Percentiles rank a stretch among this genome's conserved stretches.
These are phyloP conservation scores for Talaromyces funiculosus DNA, from an alignment of 2,329 filamentous ascomycete genomes.

Conservation along the genomic window DNA sequence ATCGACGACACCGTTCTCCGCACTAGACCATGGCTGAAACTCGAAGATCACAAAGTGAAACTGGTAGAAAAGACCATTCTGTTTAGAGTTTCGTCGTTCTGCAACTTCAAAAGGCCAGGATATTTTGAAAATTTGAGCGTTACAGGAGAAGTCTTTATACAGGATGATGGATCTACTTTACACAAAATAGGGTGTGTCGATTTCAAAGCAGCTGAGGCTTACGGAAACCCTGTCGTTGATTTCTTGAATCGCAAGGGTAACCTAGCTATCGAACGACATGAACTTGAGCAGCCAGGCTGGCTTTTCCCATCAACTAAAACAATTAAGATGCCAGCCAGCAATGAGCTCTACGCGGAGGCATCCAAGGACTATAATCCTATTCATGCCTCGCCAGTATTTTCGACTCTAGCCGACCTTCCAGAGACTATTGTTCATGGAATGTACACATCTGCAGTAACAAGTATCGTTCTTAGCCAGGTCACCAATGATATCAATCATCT, in stretches of 20 bases:
- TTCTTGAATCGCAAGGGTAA: not conserved
- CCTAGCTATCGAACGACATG: not conserved
- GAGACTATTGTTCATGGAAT: slow-evolving; percentile 98
- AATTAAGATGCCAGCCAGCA: slow-evolving; percentile 33
- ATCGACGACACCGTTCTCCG: not conserved
- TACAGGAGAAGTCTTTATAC: slow-evolving; percentile 70
- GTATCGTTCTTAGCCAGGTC: slow-evolving; percentile 86
- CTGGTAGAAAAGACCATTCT: slow-evolving; percentile 87
- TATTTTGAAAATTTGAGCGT: not conserved
- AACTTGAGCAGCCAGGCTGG: not conserved
- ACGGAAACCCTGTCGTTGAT: not conserved
- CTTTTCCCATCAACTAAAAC: not conserved
- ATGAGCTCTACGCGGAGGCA: slow-evolving; percentile 96
- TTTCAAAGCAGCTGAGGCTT: not conserved
- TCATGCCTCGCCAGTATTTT: slow-evolving; percentile 94
- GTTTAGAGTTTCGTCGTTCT: slow-evolving; percentile 69
- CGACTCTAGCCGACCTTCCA: slow-evolving; percentile 87
- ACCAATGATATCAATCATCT: slow-evolving; percentile 66
- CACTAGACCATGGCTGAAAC: slow-evolving; percentile 60
- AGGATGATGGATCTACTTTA: not conserved
- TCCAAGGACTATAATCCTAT: slow-evolving; percentile 99
- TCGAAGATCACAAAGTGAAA: slow-evolving; percentile 93
- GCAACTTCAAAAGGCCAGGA: not conserved
- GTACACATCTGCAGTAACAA: slow-evolving; percentile 93
- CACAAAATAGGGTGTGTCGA: not conserved